These are phyloP conservation scores for Aspergillus vadensis DNA, from an alignment of 2,329 filamentous ascomycete genomes.

Conservation along the genomic window DNA sequence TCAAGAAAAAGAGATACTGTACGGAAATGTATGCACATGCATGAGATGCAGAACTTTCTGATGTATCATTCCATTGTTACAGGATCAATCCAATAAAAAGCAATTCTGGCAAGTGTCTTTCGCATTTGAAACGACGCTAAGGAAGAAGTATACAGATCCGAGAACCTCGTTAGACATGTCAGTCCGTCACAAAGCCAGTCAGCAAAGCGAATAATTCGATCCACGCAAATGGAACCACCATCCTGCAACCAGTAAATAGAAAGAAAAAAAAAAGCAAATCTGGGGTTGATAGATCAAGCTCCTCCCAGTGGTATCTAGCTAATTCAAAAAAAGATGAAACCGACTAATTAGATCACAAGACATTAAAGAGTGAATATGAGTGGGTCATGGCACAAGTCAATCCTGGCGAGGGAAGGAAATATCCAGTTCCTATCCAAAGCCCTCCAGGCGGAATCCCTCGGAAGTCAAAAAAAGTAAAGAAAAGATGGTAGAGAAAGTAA, in stretches of 20 bases:
- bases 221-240: conserved; percentile 6
- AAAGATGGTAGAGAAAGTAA: conserved; percentile 23
- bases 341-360: conserved; percentile 10
- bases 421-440: conserved; percentile 25
- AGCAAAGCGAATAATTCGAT: not conserved
- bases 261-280: conserved; percentile 12
- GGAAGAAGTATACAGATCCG: conserved; percentile 1
- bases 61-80: not conserved
- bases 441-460: not conserved
- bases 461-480: conserved; percentile 4
- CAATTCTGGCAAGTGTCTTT: not conserved
- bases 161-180: conserved; percentile 4
- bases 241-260: conserved; percentile 1
- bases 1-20: not conserved
- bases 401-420: conserved; percentile 14
- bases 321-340: conserved; percentile 12
- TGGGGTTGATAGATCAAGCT: conserved; percentile 14
- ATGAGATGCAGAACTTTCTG: not conserved
- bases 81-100: no score
- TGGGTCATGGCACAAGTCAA: conserved; percentile 30
- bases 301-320: conserved; percentile 29
- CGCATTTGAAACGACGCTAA: not conserved
- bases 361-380: conserved; percentile 32
- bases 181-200: conserved; percentile 1
- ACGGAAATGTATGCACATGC: not conserved